Evolutionary conservation across 2,329 filamentous ascomycete genomes (phyloP), one percentile per base, ranked within the genome.

Genomic region (Aspergillus felis): DNA sequence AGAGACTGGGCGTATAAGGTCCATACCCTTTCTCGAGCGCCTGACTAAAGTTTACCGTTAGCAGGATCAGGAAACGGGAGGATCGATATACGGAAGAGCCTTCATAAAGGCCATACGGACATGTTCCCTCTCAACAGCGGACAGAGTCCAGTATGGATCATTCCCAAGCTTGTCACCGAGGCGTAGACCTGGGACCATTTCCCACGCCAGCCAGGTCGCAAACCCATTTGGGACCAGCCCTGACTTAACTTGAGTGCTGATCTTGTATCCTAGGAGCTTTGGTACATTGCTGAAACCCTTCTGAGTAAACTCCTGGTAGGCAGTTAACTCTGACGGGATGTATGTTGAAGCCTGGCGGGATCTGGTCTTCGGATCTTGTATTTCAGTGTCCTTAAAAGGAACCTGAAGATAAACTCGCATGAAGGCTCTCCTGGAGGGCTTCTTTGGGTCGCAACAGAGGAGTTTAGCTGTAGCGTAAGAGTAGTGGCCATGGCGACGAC

Each of bases 171-270:
- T 35, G n/a, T 57, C 44, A 17, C 59, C 57, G 32, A 61, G 57
- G 49, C 57, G 51, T 20, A 59, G 10, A 27, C 59, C 54, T 48
- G 59, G 59, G 4, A 61, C 54, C 7, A 57, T 57, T 27, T 59
- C 59, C 54, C 52, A 59, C 24, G 48, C 59, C 28, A 61, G 51
- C 59, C 54, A 59, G 44, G 51, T 48, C 12, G 56, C 44, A 28
- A 59, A 61, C 22, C 59, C 57, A 35, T 49, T 54, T 24, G 54
- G 52, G 22, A 59, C 57, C 20, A 55, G 54, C 44, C 59, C 59
- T 20, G 44, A 55, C 44, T 38, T 10, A 50, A 54, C 52, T 38
- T 61, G 59, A 8, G 20, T 59, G n/a, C n/a, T 44, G 22, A 17
- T 4, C 10, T 61, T 61, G 42, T 53, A 57, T 53, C 57, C 57